Conservation (phyloP, 2,329 filamentous ascomycete species). For the Colletotrichum tofieldiae region DNA sequence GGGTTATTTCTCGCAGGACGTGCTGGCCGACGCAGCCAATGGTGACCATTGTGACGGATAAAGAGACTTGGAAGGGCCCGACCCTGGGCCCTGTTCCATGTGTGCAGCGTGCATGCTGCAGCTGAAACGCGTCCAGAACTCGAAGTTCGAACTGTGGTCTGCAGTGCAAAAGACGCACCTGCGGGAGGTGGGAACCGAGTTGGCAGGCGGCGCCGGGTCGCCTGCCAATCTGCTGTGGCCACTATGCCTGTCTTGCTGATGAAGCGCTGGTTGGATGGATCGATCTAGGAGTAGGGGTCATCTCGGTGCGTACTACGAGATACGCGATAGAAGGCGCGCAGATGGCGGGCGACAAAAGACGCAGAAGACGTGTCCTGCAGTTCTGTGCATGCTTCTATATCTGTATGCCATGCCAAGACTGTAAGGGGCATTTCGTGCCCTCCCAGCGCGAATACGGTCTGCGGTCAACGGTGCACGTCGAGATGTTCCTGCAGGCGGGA, state of each 20-base stretch:
- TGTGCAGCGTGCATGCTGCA: constrained; percentile 33
- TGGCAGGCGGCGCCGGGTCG: background rate
- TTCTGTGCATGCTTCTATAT: constrained; percentile 12
- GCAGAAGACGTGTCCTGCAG: constrained; percentile 6
- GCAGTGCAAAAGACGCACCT: constrained; percentile 16
- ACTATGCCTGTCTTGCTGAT: background rate
- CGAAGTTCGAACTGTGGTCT: constrained; percentile 2
- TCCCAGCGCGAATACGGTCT: background rate
- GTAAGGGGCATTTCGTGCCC: background rate
- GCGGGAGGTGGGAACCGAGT: constrained; percentile 8
- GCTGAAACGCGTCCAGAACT: constrained; percentile 42
- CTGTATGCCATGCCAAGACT: constrained; percentile 26
- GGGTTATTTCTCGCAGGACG: background rate
- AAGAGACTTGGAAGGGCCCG: constrained; percentile 12
- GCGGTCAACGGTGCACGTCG: constrained; percentile 11
- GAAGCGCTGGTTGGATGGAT: constrained; percentile 16
- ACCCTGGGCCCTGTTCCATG: constrained; percentile 37
- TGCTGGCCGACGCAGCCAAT: constrained; percentile 22
- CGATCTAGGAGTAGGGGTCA: background rate
- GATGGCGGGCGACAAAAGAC: background rate
- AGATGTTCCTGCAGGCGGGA: constrained; percentile 27
- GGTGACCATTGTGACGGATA: constrained; percentile 22
- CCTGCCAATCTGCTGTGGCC: constrained; percentile 22
- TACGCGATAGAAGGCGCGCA: background rate
- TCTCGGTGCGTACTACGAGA: constrained; percentile 19